Evolutionary conservation across 2,329 filamentous ascomycete genomes (phyloP).

Genomic region (Apiospora aurea): DNA sequence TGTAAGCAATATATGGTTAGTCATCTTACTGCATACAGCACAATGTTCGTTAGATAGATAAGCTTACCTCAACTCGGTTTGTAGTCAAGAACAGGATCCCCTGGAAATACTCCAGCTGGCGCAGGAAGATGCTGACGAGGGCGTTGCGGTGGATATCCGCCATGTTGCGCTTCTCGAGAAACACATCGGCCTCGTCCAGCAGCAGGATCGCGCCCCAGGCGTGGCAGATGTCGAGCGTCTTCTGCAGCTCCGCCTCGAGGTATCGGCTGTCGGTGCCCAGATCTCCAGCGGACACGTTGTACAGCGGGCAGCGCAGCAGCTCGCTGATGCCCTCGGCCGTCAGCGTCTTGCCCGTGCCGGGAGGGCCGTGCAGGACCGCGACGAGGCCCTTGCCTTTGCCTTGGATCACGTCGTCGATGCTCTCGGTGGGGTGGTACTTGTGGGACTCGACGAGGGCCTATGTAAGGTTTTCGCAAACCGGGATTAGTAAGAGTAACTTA

Average conservation of each 20-base stretch:
- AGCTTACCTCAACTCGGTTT: slow-evolving; percentile 74
- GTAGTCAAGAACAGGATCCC: slow-evolving; percentile 91
- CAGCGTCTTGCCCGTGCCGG: slow-evolving; percentile 87
- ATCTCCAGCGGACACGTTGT: slow-evolving; percentile 84
- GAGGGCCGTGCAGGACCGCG: slow-evolving; percentile 81
- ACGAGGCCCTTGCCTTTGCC: slow-evolving; percentile 90
- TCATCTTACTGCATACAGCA: neutral
- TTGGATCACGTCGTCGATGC: slow-evolving; percentile 82
- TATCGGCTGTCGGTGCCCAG: slow-evolving; percentile 78
- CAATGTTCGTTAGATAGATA: too few species aligned
- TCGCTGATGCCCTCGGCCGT: slow-evolving; percentile 89
- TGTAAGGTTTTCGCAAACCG: neutral
- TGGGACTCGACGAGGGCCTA: slow-evolving; percentile 81
- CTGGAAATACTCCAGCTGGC: slow-evolving; percentile 89
- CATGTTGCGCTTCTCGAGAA: slow-evolving; percentile 82
- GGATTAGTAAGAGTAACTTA: neutral
- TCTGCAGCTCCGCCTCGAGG: slow-evolving; percentile 79
- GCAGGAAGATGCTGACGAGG: slow-evolving; percentile 85
- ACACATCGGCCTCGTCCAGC: slow-evolving; percentile 86
- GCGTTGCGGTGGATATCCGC: slow-evolving; percentile 87
- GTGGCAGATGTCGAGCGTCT: slow-evolving; percentile 85
- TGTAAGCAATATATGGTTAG: slow-evolving; percentile 22
- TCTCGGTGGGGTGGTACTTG: slow-evolving; percentile 81
- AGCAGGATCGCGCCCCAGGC: slow-evolving; percentile 86
- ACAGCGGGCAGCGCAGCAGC: slow-evolving; percentile 80